Evolutionary conservation across 2,329 filamentous ascomycete genomes (phyloP).

Genomic region (Lasiodiplodia theobromae): DNA sequence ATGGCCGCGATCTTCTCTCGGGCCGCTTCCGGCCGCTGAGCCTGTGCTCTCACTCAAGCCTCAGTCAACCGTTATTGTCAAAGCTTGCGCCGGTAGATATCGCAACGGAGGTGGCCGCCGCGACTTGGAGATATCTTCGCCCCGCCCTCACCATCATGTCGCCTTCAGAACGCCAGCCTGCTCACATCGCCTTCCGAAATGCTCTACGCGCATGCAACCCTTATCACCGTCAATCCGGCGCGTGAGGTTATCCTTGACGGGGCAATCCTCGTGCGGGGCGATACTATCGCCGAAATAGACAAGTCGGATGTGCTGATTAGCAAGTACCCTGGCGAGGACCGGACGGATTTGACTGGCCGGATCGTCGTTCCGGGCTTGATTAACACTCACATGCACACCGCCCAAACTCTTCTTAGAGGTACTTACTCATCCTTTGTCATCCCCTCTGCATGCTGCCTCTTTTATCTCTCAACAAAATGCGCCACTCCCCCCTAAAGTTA

Average conservation of each 20-base stretch:
- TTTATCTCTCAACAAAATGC: not conserved
- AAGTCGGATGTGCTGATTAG: conserved; percentile 45
- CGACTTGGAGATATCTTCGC: conserved; percentile 1
- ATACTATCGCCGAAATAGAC: conserved; percentile 54
- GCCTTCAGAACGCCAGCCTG: not conserved
- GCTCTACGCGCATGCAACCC: conserved; percentile 59
- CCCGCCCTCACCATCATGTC: too few species aligned
- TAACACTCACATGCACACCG: conserved; percentile 60
- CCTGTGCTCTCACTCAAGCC: not conserved
- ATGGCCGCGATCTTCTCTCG: conserved; percentile 9
- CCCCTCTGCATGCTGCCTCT: not conserved
- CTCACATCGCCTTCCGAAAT: conserved; percentile 35
- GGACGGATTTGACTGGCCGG: conserved; percentile 48
- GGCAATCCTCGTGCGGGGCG: conserved; percentile 51
- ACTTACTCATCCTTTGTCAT: conserved; percentile 33
- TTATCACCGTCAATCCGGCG: conserved; percentile 58
- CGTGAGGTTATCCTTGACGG: conserved; percentile 58
- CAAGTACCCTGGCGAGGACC: conserved; percentile 42
- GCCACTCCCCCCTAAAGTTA: not conserved
- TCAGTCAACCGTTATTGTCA: not conserved
- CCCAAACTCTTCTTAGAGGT: conserved; percentile 58
- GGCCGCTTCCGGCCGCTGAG: conserved; percentile 22
- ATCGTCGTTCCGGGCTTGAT: conserved; percentile 60
- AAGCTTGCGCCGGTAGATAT: not conserved
- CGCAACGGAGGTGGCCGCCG: conserved; percentile 9